phyloP scores from a whole-genome alignment of 2,329 filamentous ascomycete species.

The Xylariaceae sp. region DNA sequence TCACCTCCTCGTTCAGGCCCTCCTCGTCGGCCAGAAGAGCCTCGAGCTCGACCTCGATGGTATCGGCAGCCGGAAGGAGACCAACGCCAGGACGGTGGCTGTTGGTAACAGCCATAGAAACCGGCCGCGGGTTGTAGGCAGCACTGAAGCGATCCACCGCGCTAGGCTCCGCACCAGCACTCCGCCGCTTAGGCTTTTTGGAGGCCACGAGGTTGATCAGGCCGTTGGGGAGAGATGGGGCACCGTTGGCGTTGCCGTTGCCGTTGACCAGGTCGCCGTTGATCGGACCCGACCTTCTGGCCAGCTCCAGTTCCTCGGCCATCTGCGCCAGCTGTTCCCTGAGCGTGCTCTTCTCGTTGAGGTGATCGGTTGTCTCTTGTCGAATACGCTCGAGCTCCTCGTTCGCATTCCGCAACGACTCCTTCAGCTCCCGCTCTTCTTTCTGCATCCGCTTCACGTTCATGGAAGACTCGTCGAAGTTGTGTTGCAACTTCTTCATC shows the following conservation, averaged over 20 bases:
- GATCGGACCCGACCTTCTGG: constrained; percentile 69
- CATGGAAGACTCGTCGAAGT: constrained; percentile 81
- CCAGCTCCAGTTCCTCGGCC: constrained; percentile 85
- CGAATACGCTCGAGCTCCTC: constrained; percentile 76
- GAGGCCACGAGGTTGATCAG: constrained; percentile 95
- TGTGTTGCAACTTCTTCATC: constrained; percentile 84
- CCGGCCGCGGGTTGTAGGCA: constrained; percentile 88
- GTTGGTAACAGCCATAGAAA: constrained; percentile 84
- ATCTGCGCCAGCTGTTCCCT: constrained; percentile 85
- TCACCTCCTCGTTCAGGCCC: constrained; percentile 92
- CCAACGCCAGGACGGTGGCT: constrained; percentile 68
- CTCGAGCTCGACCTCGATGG: constrained; percentile 91
- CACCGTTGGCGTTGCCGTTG: constrained; percentile 55
- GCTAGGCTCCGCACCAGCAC: constrained; percentile 79
- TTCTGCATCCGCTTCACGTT: constrained; percentile 94
- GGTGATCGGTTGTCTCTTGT: constrained; percentile 67
- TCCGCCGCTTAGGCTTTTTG: constrained; percentile 94
- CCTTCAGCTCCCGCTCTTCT: constrained; percentile 80
- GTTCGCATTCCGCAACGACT: constrained; percentile 73
- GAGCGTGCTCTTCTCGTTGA: constrained; percentile 79
- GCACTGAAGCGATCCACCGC: constrained; percentile 86
- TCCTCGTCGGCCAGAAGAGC: constrained; percentile 92
- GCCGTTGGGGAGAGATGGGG: constrained; percentile 58
- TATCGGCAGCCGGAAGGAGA: constrained; percentile 77
- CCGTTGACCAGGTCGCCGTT: constrained; percentile 68